Percentiles rank a stretch among this genome's conserved stretches.
phyloP scores from a whole-genome alignment of 2,329 filamentous ascomycete genomes.

The Ceratocystis colombiana region DNA sequence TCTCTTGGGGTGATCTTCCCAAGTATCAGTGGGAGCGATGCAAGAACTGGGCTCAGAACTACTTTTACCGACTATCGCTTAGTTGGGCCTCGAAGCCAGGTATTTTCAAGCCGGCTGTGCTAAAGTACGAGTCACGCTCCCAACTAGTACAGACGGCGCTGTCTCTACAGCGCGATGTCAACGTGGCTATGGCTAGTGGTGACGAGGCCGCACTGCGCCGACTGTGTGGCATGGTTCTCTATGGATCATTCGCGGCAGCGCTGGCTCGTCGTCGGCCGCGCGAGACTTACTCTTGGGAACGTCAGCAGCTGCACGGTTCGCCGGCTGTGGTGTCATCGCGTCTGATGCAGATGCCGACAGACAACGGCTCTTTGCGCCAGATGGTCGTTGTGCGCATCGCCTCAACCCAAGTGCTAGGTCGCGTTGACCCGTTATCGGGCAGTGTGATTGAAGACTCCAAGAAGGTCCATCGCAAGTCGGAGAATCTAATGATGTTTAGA shows the following conservation, averaged over 20 bases:
- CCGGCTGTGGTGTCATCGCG: constrained; percentile 48
- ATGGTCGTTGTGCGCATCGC: constrained; percentile 52
- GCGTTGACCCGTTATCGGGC: constrained; percentile 34
- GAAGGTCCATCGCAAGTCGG: constrained; percentile 45
- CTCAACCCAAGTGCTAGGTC: constrained; percentile 45
- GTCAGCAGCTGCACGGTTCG: constrained; percentile 36
- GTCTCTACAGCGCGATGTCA: constrained; percentile 51
- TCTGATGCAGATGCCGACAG: constrained; percentile 38
- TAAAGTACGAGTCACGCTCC: constrained; percentile 36
- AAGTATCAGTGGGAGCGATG: constrained; percentile 35
- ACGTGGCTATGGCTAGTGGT: constrained; percentile 50
- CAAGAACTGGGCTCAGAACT: constrained; percentile 34
- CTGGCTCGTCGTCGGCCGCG: constrained; percentile 43
- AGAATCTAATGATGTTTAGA: constrained; percentile 55
- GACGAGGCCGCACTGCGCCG: constrained; percentile 42
- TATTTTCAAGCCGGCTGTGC: constrained; percentile 36
- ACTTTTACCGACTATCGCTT: constrained; percentile 33
- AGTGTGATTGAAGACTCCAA: constrained; percentile 39
- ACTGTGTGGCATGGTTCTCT: constrained; percentile 47
- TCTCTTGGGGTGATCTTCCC: constrained; percentile 32
- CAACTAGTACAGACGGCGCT: constrained; percentile 45
- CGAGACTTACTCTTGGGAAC: constrained; percentile 44
- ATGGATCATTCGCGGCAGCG: constrained; percentile 41
- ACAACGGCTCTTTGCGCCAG: constrained; percentile 37
- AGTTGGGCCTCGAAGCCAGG: constrained; percentile 40